Percentiles rank a stretch among this genome's conserved stretches.
These are phyloP conservation scores for Haemoproteus tartakovskyi DNA, from an alignment of 169 alveolate species.

Conservation along the genomic window DNA sequence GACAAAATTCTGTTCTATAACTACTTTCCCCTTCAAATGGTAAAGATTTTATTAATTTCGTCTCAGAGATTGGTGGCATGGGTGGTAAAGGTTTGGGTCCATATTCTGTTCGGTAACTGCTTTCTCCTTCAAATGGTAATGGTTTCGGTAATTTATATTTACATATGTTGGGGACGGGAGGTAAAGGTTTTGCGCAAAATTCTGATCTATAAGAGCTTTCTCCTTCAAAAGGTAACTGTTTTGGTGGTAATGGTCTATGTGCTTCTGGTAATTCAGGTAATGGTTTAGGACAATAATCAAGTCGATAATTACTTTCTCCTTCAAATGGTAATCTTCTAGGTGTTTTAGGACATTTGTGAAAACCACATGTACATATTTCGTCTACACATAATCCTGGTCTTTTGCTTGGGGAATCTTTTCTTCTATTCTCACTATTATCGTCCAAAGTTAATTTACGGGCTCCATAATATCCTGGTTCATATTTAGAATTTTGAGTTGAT, in stretches of 20 bases:
- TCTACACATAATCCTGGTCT: constrained; percentile 75
- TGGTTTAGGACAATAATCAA: constrained; percentile 70
- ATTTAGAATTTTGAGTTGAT: too few relatives aligned
- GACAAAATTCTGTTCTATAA: constrained; percentile 60
- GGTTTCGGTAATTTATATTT: constrained; percentile 55
- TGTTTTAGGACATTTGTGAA: constrained; percentile 69
- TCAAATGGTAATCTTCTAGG: constrained; percentile 67
- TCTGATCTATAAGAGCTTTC: constrained; percentile 67
- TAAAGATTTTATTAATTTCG: constrained; percentile 44
- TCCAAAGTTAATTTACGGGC: constrained; percentile 32
- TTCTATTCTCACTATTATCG: constrained; percentile 66
- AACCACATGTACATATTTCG: constrained; percentile 74
- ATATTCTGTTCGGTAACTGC: constrained; percentile 67
- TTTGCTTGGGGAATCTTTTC: constrained; percentile 68
- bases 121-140: constrained; percentile 71
- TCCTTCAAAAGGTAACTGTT: constrained; percentile 68
- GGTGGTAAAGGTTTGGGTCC: constrained; percentile 71
- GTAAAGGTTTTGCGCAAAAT: constrained; percentile 71
- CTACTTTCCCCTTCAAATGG: constrained; percentile 67
- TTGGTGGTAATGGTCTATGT: constrained; percentile 37
- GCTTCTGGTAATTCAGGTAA: constrained; percentile 55
- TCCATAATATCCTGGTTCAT: too few relatives aligned
- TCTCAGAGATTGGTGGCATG: constrained; percentile 23
- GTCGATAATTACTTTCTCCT: constrained; percentile 69
- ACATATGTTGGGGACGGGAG: constrained; percentile 32